These are phyloP conservation scores for Themeda triandra DNA, from an alignment of 176 grass and related monocot species.

Conservation along the genomic window DNA sequence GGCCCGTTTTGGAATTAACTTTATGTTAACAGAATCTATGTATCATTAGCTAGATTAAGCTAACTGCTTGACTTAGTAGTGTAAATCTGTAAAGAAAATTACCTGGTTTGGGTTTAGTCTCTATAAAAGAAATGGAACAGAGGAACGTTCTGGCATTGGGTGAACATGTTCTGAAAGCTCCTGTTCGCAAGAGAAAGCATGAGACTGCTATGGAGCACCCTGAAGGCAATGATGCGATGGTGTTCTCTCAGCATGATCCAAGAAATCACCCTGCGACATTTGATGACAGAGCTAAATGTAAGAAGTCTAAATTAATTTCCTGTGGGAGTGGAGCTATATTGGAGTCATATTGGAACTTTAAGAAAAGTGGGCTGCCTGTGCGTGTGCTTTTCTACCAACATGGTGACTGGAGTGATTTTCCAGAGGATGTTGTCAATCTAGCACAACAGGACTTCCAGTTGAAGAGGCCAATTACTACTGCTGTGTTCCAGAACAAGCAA, in stretches of 20 bases:
- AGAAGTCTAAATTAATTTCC: constrained; percentile 28
- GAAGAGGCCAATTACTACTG: constrained; percentile 68
- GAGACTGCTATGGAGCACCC: constrained; percentile 3
- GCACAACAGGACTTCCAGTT: constrained; percentile 47
- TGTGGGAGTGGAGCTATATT: constrained; percentile 41
- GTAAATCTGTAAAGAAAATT: constrained; percentile 37
- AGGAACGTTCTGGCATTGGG: constrained; percentile 43
- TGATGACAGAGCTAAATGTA: constrained; percentile 3
- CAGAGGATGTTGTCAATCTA: constrained; percentile 49
- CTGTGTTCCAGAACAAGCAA: constrained; percentile 38
- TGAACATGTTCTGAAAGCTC: constrained; percentile 30
- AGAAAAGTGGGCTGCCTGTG: constrained; percentile 60
- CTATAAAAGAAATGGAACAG: constrained; percentile 57
- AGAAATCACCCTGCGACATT: constrained; percentile 9
- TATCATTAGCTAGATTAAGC: constrained; percentile 33
- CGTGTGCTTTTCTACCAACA: constrained; percentile 65
- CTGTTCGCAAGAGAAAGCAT: constrained; percentile 49
- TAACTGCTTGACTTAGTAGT: constrained; percentile 24
- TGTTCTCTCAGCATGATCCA: constrained; percentile 15
- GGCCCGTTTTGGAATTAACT: constrained; percentile 26
- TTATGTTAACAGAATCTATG: constrained; percentile 20
- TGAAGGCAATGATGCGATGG: neutral
- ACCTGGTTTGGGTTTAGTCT: constrained; percentile 25
- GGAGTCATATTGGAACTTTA: constrained; percentile 62
- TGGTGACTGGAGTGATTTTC: constrained; percentile 78